Base-by-base conservation (phyloP, 2,329 filamentous ascomycete species). In the Colletotrichum sp. region DNA sequence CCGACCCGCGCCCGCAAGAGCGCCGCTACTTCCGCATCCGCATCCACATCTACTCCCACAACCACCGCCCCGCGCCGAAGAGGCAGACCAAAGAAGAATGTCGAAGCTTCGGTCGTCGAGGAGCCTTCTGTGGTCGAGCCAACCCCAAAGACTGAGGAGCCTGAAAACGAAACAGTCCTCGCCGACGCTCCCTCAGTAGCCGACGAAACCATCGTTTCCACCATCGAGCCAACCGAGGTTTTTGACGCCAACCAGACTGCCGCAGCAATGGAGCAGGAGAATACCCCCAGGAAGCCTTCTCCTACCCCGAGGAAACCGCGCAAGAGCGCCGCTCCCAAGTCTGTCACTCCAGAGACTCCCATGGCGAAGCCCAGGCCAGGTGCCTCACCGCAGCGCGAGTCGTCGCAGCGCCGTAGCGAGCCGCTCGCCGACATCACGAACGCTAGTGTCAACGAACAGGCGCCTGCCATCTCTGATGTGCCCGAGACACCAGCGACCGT, bases 381-480 rank as follows among this genome's bases (percentile, higher is more conserved):
- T 10, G 84, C 86, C 57, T 91, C 92, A 24, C 90, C 92, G 65
- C 85, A 89, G 77, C 78, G 87, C 66, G 89, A 92, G 72, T 85
- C 89, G 16, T 87, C 89, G 16, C 85, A 89, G 78, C 78, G 87
- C 63, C 87, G 88, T 18, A 79, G 73, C 21, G 91, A 92, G 4
- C 93, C 95, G 4, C 88, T 96, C 59, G 89, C 91, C 76, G 95
- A 98, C 81, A 95, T 96, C 77, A 96, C 95, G 16, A 88, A 90
- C 52, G 87, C 90, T 26, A 91, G 90, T 55, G 85, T 94, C 80
- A 96, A 95, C 82, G 90, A 92, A 78, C 88, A 88, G 74, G 88
- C 86, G 43, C 86, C 87, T 71, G 84, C 87, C 26, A 79, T 77
- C 67, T 24, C 79, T 84, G 59, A 79, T 85, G 89, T 79, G 26